Evolutionary conservation across 2,329 filamentous ascomycete species (phyloP).

Genomic region (Trichoderma endophyticum): DNA sequence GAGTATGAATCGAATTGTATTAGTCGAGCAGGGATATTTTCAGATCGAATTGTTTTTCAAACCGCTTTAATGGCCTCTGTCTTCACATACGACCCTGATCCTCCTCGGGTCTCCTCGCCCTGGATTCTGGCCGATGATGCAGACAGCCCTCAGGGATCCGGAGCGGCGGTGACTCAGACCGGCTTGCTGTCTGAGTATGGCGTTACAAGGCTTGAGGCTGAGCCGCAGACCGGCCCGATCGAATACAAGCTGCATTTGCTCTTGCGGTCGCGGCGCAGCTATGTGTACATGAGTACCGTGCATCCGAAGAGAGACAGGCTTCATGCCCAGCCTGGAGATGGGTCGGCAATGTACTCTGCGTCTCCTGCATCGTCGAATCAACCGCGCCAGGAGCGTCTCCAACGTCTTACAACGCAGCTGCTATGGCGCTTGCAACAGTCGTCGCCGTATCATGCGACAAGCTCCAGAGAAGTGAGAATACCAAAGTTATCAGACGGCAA

Average conservation of each 20-base stretch:
- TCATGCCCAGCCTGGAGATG: constrained; percentile 1
- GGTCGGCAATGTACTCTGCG: constrained; percentile 17
- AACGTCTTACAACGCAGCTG: constrained; percentile 91
- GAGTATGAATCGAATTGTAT: neutral
- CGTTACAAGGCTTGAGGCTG: constrained; percentile 76
- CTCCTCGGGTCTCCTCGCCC: constrained; percentile 82
- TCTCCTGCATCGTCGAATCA: constrained; percentile 53
- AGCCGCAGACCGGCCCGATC: constrained; percentile 89
- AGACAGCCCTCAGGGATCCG: constrained; percentile 35
- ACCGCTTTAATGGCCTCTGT: constrained; percentile 75
- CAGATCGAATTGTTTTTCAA: neutral
- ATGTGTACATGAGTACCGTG: constrained; percentile 65
- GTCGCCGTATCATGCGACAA: constrained; percentile 82
- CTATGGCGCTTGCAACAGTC: constrained; percentile 95
- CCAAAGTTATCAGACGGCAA: constrained; percentile 68
- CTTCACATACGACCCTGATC: constrained; percentile 90
- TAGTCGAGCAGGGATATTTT: neutral
- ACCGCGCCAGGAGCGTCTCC: constrained; percentile 76
- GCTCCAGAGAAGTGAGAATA: constrained; percentile 69
- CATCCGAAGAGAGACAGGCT: constrained; percentile 4
- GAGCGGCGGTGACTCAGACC: constrained; percentile 21
- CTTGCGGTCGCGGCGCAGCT: constrained; percentile 71
- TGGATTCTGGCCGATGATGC: constrained; percentile 65
- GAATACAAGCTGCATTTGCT: constrained; percentile 96
- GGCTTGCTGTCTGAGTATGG: constrained; percentile 58